phyloP scores from a whole-genome alignment of 2,329 filamentous ascomycete genomes.

The Colletotrichum phormii region DNA sequence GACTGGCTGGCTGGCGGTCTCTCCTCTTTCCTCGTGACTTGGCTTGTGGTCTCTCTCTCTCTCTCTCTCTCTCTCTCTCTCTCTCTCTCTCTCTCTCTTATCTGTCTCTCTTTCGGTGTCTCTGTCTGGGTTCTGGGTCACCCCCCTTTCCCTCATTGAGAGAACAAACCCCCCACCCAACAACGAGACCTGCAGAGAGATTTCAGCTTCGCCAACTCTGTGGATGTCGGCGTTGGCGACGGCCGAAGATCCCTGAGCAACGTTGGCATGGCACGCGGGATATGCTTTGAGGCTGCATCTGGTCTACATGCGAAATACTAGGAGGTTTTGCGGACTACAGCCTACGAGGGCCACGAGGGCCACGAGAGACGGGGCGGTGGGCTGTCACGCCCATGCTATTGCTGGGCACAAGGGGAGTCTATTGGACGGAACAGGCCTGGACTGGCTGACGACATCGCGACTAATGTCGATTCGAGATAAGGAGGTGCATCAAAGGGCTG shows the following conservation, averaged over 20 bases:
- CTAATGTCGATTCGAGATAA: slow-evolving; percentile 36
- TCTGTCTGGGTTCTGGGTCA: neutral
- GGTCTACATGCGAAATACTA: neutral
- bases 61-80: neutral
- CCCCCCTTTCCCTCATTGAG: neutral
- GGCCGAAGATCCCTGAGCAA: neutral
- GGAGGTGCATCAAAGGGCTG: slow-evolving; percentile 23
- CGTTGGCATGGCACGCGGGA: neutral
- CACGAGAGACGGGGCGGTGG: neutral
- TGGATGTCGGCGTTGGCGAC: neutral
- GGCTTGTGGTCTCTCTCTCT: neutral
- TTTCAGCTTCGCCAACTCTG: neutral
- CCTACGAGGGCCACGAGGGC: neutral
- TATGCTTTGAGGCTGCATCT: slow-evolving; percentile 4
- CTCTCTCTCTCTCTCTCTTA: neutral
- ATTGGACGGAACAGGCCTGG: slow-evolving; percentile 35
- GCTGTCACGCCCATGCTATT: no score
- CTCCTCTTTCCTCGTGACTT: neutral
- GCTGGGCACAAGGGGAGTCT: slow-evolving; percentile 9
- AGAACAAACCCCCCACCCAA: neutral
- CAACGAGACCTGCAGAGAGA: neutral
- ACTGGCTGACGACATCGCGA: slow-evolving; percentile 36
- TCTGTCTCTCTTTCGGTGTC: neutral
- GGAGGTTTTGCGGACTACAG: neutral
- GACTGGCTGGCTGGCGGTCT: neutral